Percentiles rank a stretch among this genome's conserved stretches.
Evolutionary conservation across 2,329 filamentous ascomycete species (phyloP).

Genomic region (Acephala macrosclerotiorum): DNA sequence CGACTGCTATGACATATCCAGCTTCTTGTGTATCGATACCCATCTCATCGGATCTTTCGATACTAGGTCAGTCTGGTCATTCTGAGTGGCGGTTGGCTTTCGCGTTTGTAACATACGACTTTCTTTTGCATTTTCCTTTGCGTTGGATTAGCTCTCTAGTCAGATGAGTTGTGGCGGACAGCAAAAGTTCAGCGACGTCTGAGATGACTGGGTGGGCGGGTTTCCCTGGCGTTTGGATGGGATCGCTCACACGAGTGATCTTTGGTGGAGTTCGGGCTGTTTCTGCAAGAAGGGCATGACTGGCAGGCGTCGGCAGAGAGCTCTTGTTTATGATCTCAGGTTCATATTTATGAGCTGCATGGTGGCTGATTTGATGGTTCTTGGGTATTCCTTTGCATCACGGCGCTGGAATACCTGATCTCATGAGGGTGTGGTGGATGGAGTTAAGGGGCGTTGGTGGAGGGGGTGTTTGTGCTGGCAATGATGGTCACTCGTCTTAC

Average conservation of each 20-base stretch:
- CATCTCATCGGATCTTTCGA: conserved; percentile 25
- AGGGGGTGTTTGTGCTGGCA: conserved; percentile 28
- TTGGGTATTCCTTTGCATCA: conserved; percentile 25
- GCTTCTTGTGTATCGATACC: conserved; percentile 33
- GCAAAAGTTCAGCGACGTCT: conserved; percentile 44
- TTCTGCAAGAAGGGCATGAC: conserved; percentile 40
- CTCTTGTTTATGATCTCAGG: conserved; percentile 36
- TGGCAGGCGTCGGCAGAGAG: conserved; percentile 41
- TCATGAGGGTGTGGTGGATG: conserved; percentile 29
- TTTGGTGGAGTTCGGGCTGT: conserved; percentile 38
- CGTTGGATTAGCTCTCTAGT: conserved; percentile 35
- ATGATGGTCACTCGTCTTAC: conserved; percentile 40
- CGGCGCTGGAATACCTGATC: conserved; percentile 30
- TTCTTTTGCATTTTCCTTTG: conserved; percentile 38
- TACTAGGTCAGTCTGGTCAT: conserved; percentile 28
- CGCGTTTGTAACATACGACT: conserved; percentile 46
- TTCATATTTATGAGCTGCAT: conserved; percentile 33
- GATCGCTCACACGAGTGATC: conserved; percentile 37
- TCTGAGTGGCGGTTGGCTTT: conserved; percentile 32
- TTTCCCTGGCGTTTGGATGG: conserved; percentile 38
- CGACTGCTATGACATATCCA: conserved; percentile 31
- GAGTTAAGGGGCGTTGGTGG: conserved; percentile 28
- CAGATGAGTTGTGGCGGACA: conserved; percentile 40
- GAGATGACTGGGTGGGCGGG: conserved; percentile 43
- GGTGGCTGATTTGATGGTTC: conserved; percentile 25